Percentiles rank a stretch among this genome's conserved stretches.
Evolutionary conservation across 352 stramenopile species (phyloP).

Genomic region (Phytophthora hibernalis): DNA sequence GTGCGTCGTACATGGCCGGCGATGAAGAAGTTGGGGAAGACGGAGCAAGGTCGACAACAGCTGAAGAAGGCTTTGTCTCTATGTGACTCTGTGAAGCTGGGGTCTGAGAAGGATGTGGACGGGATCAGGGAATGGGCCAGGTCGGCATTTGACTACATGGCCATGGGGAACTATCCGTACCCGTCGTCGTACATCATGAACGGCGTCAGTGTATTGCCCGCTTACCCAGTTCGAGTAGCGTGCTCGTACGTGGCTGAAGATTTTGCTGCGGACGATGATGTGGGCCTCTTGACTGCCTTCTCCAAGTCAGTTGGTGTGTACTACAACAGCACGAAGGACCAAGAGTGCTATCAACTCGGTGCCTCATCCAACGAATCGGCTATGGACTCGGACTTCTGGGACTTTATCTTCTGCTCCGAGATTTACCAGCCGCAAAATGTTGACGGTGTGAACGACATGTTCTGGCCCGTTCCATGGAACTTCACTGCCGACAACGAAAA

Average conservation of each 20-base stretch:
- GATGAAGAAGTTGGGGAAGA: constrained; percentile 64
- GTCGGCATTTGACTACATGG: constrained; percentile 92
- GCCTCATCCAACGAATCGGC: constrained; percentile 64
- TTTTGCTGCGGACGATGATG: constrained; percentile 40
- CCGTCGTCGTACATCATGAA: constrained; percentile 95
- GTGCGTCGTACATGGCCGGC: constrained; percentile 68
- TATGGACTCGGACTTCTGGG: constrained; percentile 72
- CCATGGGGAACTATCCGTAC: constrained; percentile 97
- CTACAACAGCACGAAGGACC: constrained; percentile 75
- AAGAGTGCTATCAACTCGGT: constrained; percentile 60
- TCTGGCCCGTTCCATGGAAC: constrained; percentile 80
- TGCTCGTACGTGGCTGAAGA: constrained; percentile 71
- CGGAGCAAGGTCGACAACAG: constrained; percentile 46
- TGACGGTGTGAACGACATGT: constrained; percentile 88
- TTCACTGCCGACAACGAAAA: constrained; percentile 60
- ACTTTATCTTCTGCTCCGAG: constrained; percentile 83
- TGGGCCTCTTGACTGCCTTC: constrained; percentile 59
- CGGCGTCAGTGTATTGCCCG: constrained; percentile 80
- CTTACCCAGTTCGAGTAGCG: constrained; percentile 90
- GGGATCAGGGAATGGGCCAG: constrained; percentile 71
- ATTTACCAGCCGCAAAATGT: constrained; percentile 74
- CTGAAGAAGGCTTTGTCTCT: constrained; percentile 56
- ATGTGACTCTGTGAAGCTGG: constrained; percentile 57
- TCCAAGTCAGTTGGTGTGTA: constrained; percentile 71
- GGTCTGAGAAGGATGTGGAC: constrained; percentile 53